Percentiles rank a stretch among this genome's conserved stretches.
phyloP scores from a whole-genome alignment of 2,329 filamentous ascomycete genomes.

The Lomentospora prolificans region DNA sequence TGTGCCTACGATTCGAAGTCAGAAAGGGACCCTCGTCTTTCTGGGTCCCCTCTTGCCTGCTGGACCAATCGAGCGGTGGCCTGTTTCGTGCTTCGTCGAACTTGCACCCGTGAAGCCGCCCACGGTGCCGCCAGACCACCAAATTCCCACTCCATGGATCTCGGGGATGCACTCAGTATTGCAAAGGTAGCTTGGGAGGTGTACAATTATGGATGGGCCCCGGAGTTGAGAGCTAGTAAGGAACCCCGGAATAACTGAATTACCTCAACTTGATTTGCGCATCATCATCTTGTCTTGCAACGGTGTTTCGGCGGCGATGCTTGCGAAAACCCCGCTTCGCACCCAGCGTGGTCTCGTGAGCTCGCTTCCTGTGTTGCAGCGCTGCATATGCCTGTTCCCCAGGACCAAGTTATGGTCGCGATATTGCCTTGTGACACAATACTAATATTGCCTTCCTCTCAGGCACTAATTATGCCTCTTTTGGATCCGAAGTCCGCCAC shows the following conservation, averaged over 20 bases:
- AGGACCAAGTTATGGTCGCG: too few relatives aligned
- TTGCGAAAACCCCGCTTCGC: not conserved
- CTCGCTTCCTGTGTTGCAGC: not conserved
- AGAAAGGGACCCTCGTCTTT: too few relatives aligned
- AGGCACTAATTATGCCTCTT: constrained; percentile 22
- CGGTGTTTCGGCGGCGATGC: too few relatives aligned
- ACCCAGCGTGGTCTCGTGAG: not conserved
- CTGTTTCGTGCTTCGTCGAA: too few relatives aligned
- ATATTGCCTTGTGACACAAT: too few relatives aligned
- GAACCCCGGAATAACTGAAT: not conserved
- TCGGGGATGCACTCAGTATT: constrained; percentile 22
- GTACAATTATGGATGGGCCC: constrained; percentile 21
- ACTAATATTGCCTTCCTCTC: not conserved
- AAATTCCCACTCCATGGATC: not conserved
- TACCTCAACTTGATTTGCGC: not conserved
- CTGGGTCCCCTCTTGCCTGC: not conserved
- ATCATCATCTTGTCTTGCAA: not conserved
- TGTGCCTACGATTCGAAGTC: too few relatives aligned
- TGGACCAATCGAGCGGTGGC: too few relatives aligned
- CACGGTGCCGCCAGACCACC: too few relatives aligned
- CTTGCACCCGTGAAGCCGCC: too few relatives aligned
- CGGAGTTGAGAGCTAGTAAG: constrained; percentile 24
- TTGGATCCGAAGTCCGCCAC: constrained; percentile 20
- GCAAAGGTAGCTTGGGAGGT: constrained; percentile 23
- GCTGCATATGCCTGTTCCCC: too few relatives aligned